Evolutionary conservation across 331 rosid genomes (phyloP), one percentile per base, ranked within the genome.

Genomic region (Phaseolus coccineus): DNA sequence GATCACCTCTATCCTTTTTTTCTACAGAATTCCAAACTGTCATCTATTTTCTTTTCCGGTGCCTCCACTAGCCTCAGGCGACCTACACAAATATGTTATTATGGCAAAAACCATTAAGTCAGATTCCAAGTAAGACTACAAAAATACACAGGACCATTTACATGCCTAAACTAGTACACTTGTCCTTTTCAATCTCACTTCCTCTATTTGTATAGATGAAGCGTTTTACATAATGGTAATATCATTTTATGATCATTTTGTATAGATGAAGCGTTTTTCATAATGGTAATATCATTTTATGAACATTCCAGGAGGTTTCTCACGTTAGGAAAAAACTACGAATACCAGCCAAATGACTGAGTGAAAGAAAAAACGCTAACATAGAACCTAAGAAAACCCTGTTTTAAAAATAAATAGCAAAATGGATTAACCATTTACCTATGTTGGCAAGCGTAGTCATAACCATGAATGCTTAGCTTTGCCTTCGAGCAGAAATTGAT

Each of bases 401-500:
- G 8, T 51, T 57, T 19, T 63, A 78, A 46, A 12, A 28, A 37
- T 56, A 44, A 58, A 31, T 33, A 25, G 55, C 64, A 58, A 58
- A 42, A 35, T 35, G 24, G 47, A 16, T 39, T 69, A 55, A 74
- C 25, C 44, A 57, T 31, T 72, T 80, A 85, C 92, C 86, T 84
- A 50, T 74, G 8, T 70, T 71, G 69, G 31, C 15, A 74, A 84
- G 62, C 62, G 58, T 30, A 71, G 52, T 19, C 22, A 19, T 19
- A 19, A 19, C 11, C 14, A 58, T 27, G 64, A 19, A 65, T 19
- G 39, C 63, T 67, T 69, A 93, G 25, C 83, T 84, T 46, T 71
- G 37, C 77, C 78, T 44, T 15, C 84, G 35, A 52, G 83, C 78
- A 72, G 91, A 84, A 76, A 15, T 35, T 58, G 92, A 78, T 83